These are phyloP conservation scores for Aspergillus sp. DNA, from an alignment of 2,329 filamentous ascomycete genomes.

Conservation along the genomic window DNA sequence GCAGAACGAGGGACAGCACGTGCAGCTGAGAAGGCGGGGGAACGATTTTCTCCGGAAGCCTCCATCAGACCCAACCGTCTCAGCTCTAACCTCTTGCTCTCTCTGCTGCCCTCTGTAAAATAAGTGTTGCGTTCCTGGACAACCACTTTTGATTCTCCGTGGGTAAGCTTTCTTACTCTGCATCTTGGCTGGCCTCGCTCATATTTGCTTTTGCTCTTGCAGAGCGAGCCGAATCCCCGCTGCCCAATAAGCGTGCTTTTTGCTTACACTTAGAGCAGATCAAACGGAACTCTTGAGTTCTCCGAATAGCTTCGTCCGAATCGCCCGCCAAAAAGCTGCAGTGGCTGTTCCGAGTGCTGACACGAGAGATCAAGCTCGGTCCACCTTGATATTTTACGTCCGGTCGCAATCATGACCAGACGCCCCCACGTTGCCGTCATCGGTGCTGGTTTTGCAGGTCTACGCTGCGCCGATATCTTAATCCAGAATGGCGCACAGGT, in stretches of 20 bases:
- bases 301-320: not conserved
- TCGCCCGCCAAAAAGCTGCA: not conserved
- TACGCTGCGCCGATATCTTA: conserved; percentile 64
- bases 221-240: not conserved
- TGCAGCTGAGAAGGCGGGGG: conserved; percentile 5
- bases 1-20: conserved; percentile 5
- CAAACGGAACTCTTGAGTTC: not conserved
- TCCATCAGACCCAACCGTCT: not conserved
- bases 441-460: conserved; percentile 63
- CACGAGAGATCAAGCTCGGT: not conserved
- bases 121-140: not conserved
- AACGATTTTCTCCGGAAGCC: not conserved
- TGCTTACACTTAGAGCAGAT: not conserved
- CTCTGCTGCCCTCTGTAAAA: not conserved
- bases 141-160: not conserved
- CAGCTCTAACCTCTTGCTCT: not conserved
- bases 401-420: conserved; percentile 35
- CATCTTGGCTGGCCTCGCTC: not conserved
- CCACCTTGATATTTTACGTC: not conserved
- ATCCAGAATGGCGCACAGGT: conserved; percentile 60
- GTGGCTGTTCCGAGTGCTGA: not conserved
- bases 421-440: conserved; percentile 61
- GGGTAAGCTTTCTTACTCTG: not conserved
- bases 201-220: not conserved
- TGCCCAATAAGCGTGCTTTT: not conserved